Evolutionary conservation across 2,329 filamentous ascomycete genomes (phyloP).

Genomic region (Chaetomiaceae sp.): DNA sequence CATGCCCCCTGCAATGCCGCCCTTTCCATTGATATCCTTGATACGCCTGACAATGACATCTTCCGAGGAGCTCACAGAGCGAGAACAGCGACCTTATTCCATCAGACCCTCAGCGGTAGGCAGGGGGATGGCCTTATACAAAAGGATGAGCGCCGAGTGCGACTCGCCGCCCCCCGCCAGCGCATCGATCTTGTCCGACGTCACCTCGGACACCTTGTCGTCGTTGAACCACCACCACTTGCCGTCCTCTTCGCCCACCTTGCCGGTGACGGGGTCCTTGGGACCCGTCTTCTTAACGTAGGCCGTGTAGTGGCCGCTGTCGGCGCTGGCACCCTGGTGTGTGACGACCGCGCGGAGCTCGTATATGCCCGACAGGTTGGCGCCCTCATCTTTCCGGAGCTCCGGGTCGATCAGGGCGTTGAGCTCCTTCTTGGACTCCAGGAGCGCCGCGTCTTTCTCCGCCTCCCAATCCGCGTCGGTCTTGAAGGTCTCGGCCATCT

Average conservation of each 20-base stretch:
- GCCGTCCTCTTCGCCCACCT: conserved; percentile 74
- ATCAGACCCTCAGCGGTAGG: conserved; percentile 47
- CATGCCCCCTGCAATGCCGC: background rate
- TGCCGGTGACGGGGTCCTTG: conserved; percentile 68
- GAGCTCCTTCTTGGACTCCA: conserved; percentile 82
- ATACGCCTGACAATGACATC: too few relatives aligned
- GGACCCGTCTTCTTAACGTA: conserved; percentile 88
- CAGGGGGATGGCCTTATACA: conserved; percentile 70
- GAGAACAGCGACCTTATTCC: conserved; percentile 10
- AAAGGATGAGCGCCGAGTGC: conserved; percentile 73
- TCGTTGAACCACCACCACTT: conserved; percentile 99
- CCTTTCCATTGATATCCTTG: too few relatives aligned
- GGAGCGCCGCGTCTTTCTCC: conserved; percentile 69
- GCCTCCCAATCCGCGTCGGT: conserved; percentile 89
- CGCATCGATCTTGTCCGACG: conserved; percentile 82
- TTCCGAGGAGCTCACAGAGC: background rate
- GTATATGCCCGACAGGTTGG: conserved; percentile 92
- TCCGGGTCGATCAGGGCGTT: conserved; percentile 69
- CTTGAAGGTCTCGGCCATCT: conserved; percentile 72
- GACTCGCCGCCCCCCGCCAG: conserved; percentile 84
- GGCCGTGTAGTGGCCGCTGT: conserved; percentile 96
- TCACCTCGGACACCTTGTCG: conserved; percentile 90
- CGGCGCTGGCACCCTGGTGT: conserved; percentile 91
- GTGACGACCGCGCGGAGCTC: conserved; percentile 92
- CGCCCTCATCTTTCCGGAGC: conserved; percentile 68